Base-by-base conservation (phyloP, 192 early-diverging fungal genomes). In the Coemansia sp. region DNA sequence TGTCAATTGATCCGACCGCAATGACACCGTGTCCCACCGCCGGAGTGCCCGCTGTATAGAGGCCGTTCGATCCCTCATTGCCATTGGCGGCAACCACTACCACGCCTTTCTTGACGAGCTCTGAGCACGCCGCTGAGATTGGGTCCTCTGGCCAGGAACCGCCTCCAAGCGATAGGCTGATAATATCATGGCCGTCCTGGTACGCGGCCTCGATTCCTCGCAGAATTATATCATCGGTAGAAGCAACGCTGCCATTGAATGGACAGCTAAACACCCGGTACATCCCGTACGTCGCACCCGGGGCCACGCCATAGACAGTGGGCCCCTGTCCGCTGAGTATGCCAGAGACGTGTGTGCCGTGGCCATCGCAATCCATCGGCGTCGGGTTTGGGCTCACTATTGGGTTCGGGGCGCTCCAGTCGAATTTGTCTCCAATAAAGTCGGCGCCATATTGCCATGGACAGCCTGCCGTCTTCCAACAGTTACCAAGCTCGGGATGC, bases 281-380 rank as follows among this genome's bases (percentile, higher is more conserved):
- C 64, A 86, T 87, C 31, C 89, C 89, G 45, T 87, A 73, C 2
- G 84, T 90, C 7, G 84, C 88, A 12, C 73, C 71, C n/a, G 87
- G 90, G 0, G 87, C 88, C 20, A 92, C 86, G 25, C 90, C 90
- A 1, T 78, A 73, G n/a, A 87, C 86, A 6, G 20, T 56, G 3
- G 43, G 56, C 0, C 73, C 72, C 5, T 65, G 66, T 7, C 52
- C 87, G 38, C 72, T 83, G 42, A 88, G 77, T 26, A 88, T 87
- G 26, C 88, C 88, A 5, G 89, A 65, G 1, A 92, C 86, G 41
- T 89, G 88, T 3, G 88, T 89, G 20, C 88, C 89, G 68, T 90
- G 90, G 28, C 90, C 89, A 42, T 65, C 66, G 62, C 90, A 89
- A 33, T 79, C 77, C 68, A 70, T 70, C 4, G 77, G 77, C 10